Evolutionary conservation across 2,329 filamentous ascomycete species (phyloP), one percentile per base, ranked within the genome.

Genomic region (Fusarium kyushuense): DNA sequence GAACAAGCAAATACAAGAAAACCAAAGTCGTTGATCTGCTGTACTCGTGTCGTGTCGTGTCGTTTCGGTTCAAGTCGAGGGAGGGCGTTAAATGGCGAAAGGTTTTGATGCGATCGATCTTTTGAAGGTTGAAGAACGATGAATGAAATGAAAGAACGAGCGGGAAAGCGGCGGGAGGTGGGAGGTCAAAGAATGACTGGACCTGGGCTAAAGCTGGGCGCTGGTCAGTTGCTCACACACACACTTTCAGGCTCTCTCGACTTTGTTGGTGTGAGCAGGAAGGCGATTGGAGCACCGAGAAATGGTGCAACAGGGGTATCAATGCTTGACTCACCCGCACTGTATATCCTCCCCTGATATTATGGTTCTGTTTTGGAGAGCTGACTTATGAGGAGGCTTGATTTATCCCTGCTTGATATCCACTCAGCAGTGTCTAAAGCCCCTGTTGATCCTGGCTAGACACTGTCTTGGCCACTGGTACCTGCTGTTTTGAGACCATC

Each of bases 111-210:
- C 68, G 67, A 70, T 73, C 54, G 69, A 71, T 66, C 16, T 32
- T 51, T 40, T 21, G 47, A 13, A 51, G n/a, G 49, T 51, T 61
- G 58, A 64, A 66, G 65, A 65, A 73, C 65, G 71, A 74, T 73
- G 71, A 70, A 73, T 59, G 71, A 72, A 66, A 66, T 54, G 57
- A 70, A 61, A 71, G 56, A 40, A 51, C 47, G 43, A 59, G 27
- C 40, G 19, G 45, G 49, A 40, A 48, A 46, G 61, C 52, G 56
- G 61, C 63, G 56, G 59, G 58, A 72, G 65, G 62, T 57, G 69
- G 70, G 65, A 60, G 62, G 62, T 74, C 65, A 58, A 72, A 63
- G 71, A 67, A 54, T 67, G 30, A 54, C 52, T 46, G 40, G 41
- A 32, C 38, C 45, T 58, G 29, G 46, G 23, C 40, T 51, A 32